These are phyloP conservation scores for Brassica hybrid DNA, from an alignment of 441 rosid species.

Conservation along the genomic window DNA sequence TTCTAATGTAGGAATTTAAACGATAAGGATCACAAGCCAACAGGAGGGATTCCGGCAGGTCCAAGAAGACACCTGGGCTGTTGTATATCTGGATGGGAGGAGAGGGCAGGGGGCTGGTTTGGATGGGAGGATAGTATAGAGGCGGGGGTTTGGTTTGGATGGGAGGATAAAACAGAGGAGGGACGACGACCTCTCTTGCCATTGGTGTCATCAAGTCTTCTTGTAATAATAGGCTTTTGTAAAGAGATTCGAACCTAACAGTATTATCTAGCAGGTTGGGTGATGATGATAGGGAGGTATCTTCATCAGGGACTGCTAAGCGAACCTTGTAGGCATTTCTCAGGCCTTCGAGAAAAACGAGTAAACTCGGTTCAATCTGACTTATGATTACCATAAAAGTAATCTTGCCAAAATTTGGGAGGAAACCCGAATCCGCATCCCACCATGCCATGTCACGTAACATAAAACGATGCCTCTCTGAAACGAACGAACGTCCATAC, in stretches of 20 bases:
- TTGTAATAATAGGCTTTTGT: not conserved
- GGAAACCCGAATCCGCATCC: not conserved
- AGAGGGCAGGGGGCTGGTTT: not conserved
- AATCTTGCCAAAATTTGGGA: not conserved
- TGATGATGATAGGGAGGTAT: not conserved
- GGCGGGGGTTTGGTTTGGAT: not conserved
- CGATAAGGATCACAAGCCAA: not conserved
- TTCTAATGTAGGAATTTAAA: not conserved
- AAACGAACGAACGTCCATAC: not conserved
- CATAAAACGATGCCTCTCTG: not conserved
- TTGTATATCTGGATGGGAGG: not conserved
- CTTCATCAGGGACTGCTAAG: not conserved
- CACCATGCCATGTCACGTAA: not conserved
- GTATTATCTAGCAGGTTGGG: not conserved
- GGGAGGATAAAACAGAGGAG: not conserved
- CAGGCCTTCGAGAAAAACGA: not conserved
- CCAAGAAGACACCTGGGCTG: not conserved
- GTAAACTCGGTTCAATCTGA: not conserved
- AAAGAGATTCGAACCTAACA: not conserved
- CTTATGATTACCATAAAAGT: not conserved
- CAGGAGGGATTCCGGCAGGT: not conserved
- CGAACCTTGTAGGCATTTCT: not conserved
- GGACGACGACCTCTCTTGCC: not conserved
- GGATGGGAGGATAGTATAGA: not conserved
- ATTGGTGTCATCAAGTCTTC: not conserved